Evolutionary conservation across 2,329 filamentous ascomycete species (phyloP).

Genomic region (Pseudogymnoascus sp.): DNA sequence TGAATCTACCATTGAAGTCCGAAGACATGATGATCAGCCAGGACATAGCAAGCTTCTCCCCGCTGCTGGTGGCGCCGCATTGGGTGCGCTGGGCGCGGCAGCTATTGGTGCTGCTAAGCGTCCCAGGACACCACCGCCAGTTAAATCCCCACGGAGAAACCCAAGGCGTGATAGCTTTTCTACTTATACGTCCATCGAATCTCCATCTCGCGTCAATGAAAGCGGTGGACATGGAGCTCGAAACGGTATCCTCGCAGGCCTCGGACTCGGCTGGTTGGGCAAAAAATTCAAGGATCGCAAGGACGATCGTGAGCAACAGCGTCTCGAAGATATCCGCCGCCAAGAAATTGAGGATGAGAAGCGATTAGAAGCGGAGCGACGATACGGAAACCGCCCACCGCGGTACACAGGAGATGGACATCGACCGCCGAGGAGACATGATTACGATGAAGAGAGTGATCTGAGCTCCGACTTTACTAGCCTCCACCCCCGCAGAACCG

Average conservation of each 20-base stretch:
- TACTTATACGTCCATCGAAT: conserved; percentile 51
- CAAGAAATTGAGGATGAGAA: conserved; percentile 47
- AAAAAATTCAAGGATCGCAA: conserved; percentile 55
- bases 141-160: conserved; percentile 39
- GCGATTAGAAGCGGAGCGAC: conserved; percentile 43
- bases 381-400: conserved; percentile 50
- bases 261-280: conserved; percentile 63
- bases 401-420: conserved; percentile 64
- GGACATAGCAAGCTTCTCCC: conserved; percentile 20
- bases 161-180: conserved; percentile 40
- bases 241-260: conserved; percentile 46
- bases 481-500: conserved; percentile 30
- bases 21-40: conserved; percentile 29
- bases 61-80: neutral
- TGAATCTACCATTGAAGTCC: conserved; percentile 32
- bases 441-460: conserved; percentile 18
- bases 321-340: conserved; percentile 41
- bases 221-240: conserved; percentile 35
- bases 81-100: conserved; percentile 28
- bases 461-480: conserved; percentile 26
- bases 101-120: conserved; percentile 42
- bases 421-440: conserved; percentile 39
- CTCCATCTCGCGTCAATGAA: conserved; percentile 51
- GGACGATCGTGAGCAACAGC: conserved; percentile 44
- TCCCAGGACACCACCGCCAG: conserved; percentile 29